Percentiles rank a stretch among this genome's conserved stretches.
Evolutionary conservation across 495 filamentous ascomycete species (phyloP).

Genomic region (Usnea hakonensis): DNA sequence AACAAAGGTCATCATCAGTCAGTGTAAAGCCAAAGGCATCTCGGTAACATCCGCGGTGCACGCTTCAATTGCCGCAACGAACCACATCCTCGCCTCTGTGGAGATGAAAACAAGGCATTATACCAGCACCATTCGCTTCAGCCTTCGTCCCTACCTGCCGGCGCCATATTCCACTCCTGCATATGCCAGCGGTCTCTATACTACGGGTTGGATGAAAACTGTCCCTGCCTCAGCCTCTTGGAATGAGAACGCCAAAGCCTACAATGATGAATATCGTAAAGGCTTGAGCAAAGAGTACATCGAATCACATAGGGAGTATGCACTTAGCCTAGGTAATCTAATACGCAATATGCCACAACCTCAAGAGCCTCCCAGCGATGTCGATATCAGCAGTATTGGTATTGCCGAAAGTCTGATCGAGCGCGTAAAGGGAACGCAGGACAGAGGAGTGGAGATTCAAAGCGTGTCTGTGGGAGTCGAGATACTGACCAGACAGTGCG

Average conservation of each 20-base stretch:
- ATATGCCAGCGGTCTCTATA: slow-evolving; percentile 27
- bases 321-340: slow-evolving; percentile 17
- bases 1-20: slow-evolving; percentile 17
- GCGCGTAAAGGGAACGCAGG: slow-evolving; percentile 23
- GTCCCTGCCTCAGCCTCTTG: slow-evolving; percentile 23
- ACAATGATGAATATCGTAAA: slow-evolving; percentile 26
- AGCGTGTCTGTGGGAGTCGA: slow-evolving; percentile 26
- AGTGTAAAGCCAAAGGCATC: slow-evolving; percentile 19
- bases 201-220: slow-evolving; percentile 25
- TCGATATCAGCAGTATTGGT: slow-evolving; percentile 31
- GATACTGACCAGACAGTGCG: slow-evolving; percentile 22
- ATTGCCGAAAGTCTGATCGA: slow-evolving; percentile 24
- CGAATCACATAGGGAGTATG: slow-evolving; percentile 28
- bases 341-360: slow-evolving; percentile 18
- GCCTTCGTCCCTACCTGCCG: slow-evolving; percentile 27
- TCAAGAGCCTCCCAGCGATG: slow-evolving; percentile 26
- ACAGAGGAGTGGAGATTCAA: no score
- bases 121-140: slow-evolving; percentile 31
- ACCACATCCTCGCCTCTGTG: slow-evolving; percentile 21
- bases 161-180: slow-evolving; percentile 24
- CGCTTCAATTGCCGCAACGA: slow-evolving; percentile 26
- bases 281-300: slow-evolving; percentile 24
- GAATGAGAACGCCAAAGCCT: slow-evolving; percentile 27
- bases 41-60: slow-evolving; percentile 26
- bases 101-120: slow-evolving; percentile 25